phyloP scores from a whole-genome alignment of 768 basidiomycete genomes.

The Suillus weaverae region DNA sequence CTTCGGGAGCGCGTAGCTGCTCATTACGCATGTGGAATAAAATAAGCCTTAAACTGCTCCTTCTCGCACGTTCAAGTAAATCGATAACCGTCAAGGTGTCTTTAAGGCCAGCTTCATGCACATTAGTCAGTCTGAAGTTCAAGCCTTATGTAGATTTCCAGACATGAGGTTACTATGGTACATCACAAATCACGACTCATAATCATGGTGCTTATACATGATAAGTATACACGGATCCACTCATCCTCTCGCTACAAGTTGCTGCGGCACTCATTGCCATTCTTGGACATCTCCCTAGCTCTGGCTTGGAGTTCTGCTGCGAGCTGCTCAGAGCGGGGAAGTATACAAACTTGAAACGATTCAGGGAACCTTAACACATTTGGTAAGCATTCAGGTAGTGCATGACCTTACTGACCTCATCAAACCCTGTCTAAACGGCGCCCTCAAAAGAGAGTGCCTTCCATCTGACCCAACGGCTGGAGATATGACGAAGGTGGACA shows the following conservation, averaged over 20 bases:
- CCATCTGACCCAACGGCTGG: neutral
- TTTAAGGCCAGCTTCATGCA: neutral
- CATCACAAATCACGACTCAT: neutral
- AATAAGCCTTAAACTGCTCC: no score
- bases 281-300: neutral
- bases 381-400: neutral
- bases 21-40: no score
- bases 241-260: neutral
- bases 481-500: constrained; percentile 6
- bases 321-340: constrained; percentile 3
- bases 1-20: no score
- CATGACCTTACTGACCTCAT: neutral
- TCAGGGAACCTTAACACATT: neutral
- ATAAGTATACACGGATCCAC: neutral
- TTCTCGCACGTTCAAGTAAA: neutral
- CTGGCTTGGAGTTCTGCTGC: neutral
- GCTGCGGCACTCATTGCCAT: neutral
- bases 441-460: neutral
- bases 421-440: constrained; percentile 1
- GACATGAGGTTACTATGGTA: no score
- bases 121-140: no score
- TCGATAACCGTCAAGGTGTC: neutral
- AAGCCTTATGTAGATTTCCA: no score
- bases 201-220: neutral
- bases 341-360: neutral